phyloP scores from a whole-genome alignment of 352 stramenopile species.

The Globisporangium nagaii region DNA sequence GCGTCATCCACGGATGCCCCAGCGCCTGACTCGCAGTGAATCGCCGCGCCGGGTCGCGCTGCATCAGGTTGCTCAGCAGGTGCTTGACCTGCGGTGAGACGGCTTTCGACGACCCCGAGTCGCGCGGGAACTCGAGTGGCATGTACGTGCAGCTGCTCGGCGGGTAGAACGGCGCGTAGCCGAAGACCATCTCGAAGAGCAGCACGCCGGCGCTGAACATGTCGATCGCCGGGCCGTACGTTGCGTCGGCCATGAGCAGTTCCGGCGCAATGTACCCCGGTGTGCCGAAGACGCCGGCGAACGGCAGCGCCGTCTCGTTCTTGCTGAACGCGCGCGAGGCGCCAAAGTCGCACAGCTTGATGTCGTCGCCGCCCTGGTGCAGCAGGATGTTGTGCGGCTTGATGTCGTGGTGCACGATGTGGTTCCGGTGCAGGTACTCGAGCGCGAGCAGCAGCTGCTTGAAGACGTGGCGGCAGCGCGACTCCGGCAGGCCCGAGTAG shows the following conservation, averaged over 20 bases:
- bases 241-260: constrained; percentile 40
- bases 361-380: constrained; percentile 29
- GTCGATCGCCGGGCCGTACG: constrained; percentile 58
- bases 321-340: constrained; percentile 65
- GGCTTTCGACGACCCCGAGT: too few relatives aligned
- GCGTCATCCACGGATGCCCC: constrained; percentile 78
- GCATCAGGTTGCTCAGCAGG: constrained; percentile 63
- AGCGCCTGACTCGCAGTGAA: constrained; percentile 79
- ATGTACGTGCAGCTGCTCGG: constrained; percentile 58
- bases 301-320: constrained; percentile 42
- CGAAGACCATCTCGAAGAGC: constrained; percentile 76
- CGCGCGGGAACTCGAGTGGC: constrained; percentile 48
- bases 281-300: constrained; percentile 65
- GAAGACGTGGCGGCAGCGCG: constrained; percentile 47
- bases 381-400: constrained; percentile 84
- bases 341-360: constrained; percentile 85
- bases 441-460: constrained; percentile 52
- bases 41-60: constrained; percentile 58
- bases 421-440: constrained; percentile 58
- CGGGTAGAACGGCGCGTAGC: constrained; percentile 67
- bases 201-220: constrained; percentile 71
- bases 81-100: constrained; percentile 50
- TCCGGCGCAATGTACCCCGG: constrained; percentile 69
- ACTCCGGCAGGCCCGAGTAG: constrained; percentile 41
- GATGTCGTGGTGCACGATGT: constrained; percentile 90